Conservation (phyloP, 805 yeast species). For the Saccharomycopsis olivae region DNA sequence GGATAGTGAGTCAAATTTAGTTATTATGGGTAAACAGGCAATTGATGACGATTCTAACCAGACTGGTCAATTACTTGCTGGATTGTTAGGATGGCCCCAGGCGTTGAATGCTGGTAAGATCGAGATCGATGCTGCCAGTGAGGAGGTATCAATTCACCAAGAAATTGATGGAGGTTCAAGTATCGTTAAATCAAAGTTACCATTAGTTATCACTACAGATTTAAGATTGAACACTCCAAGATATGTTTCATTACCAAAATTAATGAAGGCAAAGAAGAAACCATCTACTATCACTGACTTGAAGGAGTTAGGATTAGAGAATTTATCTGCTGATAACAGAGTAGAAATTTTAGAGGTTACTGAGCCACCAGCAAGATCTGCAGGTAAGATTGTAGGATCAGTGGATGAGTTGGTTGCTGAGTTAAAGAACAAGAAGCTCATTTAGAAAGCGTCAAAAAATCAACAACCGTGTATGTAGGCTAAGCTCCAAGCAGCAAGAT, state of each 20-base stretch:
- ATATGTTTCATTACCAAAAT: slow-evolving; percentile 89
- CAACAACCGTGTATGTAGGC: neutral
- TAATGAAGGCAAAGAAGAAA: slow-evolving; percentile 98
- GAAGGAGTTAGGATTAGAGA: slow-evolving; percentile 60
- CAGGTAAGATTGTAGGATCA: slow-evolving; percentile 69
- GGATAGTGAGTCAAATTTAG: slow-evolving; percentile 60
- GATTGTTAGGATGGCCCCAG: slow-evolving; percentile 18
- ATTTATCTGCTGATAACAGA: slow-evolving; percentile 50
- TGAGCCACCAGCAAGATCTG: slow-evolving; percentile 76
- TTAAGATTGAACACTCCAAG: slow-evolving; percentile 91
- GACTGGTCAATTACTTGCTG: slow-evolving; percentile 92
- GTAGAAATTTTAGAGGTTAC: slow-evolving; percentile 56
- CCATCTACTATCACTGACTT: slow-evolving; percentile 51
- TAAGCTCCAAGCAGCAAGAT: too few relatives aligned
- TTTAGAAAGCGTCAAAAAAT: slow-evolving; percentile 2
- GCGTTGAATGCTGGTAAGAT: slow-evolving; percentile 18
- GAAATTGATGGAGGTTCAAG: slow-evolving; percentile 96
- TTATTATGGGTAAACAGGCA: slow-evolving; percentile 91
- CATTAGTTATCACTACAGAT: slow-evolving; percentile 85
- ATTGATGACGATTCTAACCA: slow-evolving; percentile 93
- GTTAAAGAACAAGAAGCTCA: slow-evolving; percentile 43
- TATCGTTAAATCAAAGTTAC: slow-evolving; percentile 65
- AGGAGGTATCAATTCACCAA: slow-evolving; percentile 59
- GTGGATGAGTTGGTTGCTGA: slow-evolving; percentile 78
- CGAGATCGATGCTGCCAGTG: slow-evolving; percentile 19